A percentile compares a stretch with the other conserved stretches of the same genome.
Conservation (phyloP, 768 basidiomycete genomes). For the Chiua virens region DNA sequence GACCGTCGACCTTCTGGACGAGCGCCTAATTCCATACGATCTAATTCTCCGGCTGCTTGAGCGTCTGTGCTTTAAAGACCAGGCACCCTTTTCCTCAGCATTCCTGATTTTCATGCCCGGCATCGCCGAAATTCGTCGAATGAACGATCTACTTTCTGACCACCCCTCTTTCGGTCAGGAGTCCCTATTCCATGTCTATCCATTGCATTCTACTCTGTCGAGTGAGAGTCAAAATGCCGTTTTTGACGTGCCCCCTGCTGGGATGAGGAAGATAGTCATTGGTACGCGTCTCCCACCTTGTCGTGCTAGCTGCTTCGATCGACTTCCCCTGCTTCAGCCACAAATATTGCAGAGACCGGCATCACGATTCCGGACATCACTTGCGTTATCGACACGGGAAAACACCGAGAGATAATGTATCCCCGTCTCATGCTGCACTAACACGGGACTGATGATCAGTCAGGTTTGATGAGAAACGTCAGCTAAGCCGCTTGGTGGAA, state of each 20-base stretch:
- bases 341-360: slow-evolving; percentile 95
- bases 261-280: slow-evolving; percentile 90
- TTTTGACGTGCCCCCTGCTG: slow-evolving; percentile 81
- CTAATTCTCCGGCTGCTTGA: slow-evolving; percentile 85
- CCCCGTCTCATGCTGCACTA: slow-evolving; percentile 1
- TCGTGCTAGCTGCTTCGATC: background rate
- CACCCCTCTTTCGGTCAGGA: slow-evolving; percentile 70
- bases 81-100: slow-evolving; percentile 66
- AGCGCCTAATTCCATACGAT: slow-evolving; percentile 88
- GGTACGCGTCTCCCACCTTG: slow-evolving; percentile 46
- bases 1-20: slow-evolving; percentile 85
- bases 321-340: slow-evolving; percentile 46
- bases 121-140: slow-evolving; percentile 85
- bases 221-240: slow-evolving; percentile 89
- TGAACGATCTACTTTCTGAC: slow-evolving; percentile 78
- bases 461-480: slow-evolving; percentile 96
- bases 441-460: slow-evolving; percentile 1
- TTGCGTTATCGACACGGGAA: slow-evolving; percentile 92
- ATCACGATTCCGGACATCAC: slow-evolving; percentile 98
- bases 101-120: slow-evolving; percentile 94
- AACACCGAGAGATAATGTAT: slow-evolving; percentile 91
- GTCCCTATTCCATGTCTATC: slow-evolving; percentile 70
- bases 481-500: slow-evolving; percentile 88
- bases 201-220: slow-evolving; percentile 90
- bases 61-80: slow-evolving; percentile 72